Conservation (phyloP, 1,284 basidiomycete genomes). For the Tetrapyrgos nigripes region DNA sequence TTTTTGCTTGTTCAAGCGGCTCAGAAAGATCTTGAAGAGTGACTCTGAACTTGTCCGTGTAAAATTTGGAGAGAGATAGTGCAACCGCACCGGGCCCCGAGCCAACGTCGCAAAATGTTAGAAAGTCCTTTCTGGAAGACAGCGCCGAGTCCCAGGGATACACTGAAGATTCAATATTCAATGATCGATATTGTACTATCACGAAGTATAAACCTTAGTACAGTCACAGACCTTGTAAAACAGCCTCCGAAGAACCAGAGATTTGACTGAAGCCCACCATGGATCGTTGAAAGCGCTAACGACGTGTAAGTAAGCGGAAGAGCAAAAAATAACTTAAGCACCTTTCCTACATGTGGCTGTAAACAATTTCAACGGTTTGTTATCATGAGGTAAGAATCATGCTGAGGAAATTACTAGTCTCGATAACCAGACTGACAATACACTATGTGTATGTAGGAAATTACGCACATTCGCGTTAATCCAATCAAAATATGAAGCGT, state of each 20-base stretch:
- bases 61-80: background rate
- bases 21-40: constrained; percentile 9
- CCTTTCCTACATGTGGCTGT: too few relatives aligned
- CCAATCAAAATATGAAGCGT: too few relatives aligned
- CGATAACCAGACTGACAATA: too few relatives aligned
- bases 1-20: constrained; percentile 4
- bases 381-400: too few relatives aligned
- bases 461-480: too few relatives aligned
- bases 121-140: too few relatives aligned
- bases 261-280: constrained; percentile 14
- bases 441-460: too few relatives aligned
- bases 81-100: constrained; percentile 3
- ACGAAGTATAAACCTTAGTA: background rate
- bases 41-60: constrained; percentile 5
- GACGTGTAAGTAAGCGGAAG: too few relatives aligned
- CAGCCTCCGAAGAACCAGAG: constrained; percentile 6
- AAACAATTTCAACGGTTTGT: too few relatives aligned
- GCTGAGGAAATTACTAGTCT: too few relatives aligned
- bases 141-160: constrained; percentile 3
- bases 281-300: constrained; percentile 11
- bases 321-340: too few relatives aligned
- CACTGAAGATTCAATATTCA: background rate
- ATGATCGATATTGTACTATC: background rate
- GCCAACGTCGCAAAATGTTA: constrained; percentile 13
- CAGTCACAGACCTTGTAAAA: constrained; percentile 8